Percentiles rank a stretch among this genome's conserved stretches.
phyloP scores from a whole-genome alignment of 1,139 yeast genomes.

The Pichia sp. region DNA sequence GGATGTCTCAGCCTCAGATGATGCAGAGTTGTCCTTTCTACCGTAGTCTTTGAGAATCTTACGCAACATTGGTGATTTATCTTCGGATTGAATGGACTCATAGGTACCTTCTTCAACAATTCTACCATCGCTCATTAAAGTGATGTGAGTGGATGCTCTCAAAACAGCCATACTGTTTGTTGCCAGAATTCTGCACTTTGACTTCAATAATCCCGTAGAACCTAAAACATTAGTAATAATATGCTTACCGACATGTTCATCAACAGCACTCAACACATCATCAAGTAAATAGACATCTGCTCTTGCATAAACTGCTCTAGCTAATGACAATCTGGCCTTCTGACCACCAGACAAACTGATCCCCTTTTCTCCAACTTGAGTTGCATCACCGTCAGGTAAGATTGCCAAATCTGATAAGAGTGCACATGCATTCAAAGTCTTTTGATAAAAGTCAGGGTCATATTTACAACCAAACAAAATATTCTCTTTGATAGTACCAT shows the following conservation, averaged over 20 bases:
- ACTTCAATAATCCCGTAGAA: slow-evolving; percentile 65
- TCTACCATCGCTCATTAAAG: slow-evolving; percentile 70
- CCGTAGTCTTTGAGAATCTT: slow-evolving; percentile 74
- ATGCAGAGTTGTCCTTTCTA: slow-evolving; percentile 29
- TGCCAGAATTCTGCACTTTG: slow-evolving; percentile 76
- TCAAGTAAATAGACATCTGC: slow-evolving; percentile 89
- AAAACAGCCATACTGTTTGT: slow-evolving; percentile 86
- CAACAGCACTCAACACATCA: slow-evolving; percentile 93
- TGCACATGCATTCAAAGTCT: slow-evolving; percentile 85
- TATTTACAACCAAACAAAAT: slow-evolving; percentile 82
- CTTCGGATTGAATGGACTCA: slow-evolving; percentile 40
- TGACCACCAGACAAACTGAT: slow-evolving; percentile 96
- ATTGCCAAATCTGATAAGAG: slow-evolving; percentile 70
- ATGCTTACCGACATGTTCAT: slow-evolving; percentile 90
- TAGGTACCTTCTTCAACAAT: slow-evolving; percentile 74
- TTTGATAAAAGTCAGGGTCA: slow-evolving; percentile 72
- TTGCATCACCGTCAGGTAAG: slow-evolving; percentile 81
- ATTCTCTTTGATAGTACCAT: slow-evolving; percentile 85
- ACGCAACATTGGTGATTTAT: slow-evolving; percentile 47
- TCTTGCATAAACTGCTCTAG: slow-evolving; percentile 92
- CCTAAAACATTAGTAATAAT: slow-evolving; percentile 75
- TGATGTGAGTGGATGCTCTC: slow-evolving; percentile 65
- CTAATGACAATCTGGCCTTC: slow-evolving; percentile 87
- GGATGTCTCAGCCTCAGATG: slow-evolving; percentile 17
- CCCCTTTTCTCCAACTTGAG: slow-evolving; percentile 96